Evolutionary conservation across 495 filamentous ascomycete genomes (phyloP).

Genomic region (Cercophora scortea): DNA sequence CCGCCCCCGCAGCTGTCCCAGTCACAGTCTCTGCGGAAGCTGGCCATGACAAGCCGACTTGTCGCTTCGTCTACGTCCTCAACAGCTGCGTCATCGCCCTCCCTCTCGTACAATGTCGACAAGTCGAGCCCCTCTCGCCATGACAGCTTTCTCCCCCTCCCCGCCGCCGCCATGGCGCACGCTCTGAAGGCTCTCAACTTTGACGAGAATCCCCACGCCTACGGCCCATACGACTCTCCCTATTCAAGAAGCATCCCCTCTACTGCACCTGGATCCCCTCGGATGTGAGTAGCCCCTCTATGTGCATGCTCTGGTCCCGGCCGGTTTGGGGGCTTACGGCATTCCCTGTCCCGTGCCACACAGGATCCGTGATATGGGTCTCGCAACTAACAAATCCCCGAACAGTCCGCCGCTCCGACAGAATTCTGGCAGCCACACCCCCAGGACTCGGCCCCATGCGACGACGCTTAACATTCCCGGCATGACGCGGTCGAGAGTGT

Average conservation of each 20-base stretch:
- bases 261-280: slow-evolving; percentile 46
- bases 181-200: slow-evolving; percentile 30
- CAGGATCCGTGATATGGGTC: too few species aligned
- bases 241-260: slow-evolving; percentile 43
- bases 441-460: slow-evolving; percentile 59
- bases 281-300: slow-evolving; percentile 34
- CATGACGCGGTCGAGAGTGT: slow-evolving; percentile 86
- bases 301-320: too few species aligned
- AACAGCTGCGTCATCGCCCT: slow-evolving; percentile 23
- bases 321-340: too few species aligned
- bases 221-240: slow-evolving; percentile 32
- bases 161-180: slow-evolving; percentile 22
- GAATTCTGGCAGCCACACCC: slow-evolving; percentile 54
- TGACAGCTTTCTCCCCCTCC: slow-evolving; percentile 16
- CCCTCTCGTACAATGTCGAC: slow-evolving; percentile 13
- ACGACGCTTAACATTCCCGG: slow-evolving; percentile 80
- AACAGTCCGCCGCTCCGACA: slow-evolving; percentile 46
- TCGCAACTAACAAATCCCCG: slow-evolving; percentile 1
- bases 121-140: background rate
- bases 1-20: slow-evolving; percentile 7
- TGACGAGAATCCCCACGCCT: slow-evolving; percentile 16
- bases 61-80: slow-evolving; percentile 18
- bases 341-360: too few species aligned
- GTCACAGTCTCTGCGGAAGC: slow-evolving; percentile 34
- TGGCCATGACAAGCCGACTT: slow-evolving; percentile 42